Evolutionary conservation across 139 green algal species (phyloP), one percentile per base, ranked within the genome.

Genomic region (Pseudopediastrum boryanum): DNA sequence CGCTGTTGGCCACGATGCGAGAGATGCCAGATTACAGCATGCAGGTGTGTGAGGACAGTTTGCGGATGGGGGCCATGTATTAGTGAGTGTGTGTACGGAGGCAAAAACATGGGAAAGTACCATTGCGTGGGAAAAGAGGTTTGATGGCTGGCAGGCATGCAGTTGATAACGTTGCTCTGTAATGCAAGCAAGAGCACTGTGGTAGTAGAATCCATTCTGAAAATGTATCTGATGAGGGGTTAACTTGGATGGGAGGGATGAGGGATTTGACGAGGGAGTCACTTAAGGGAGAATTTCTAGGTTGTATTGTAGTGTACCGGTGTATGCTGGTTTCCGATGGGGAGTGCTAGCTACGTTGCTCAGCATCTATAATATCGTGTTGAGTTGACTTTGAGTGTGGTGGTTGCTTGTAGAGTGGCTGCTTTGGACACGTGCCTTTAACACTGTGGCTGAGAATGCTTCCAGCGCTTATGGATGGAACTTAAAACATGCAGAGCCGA

Each of bases 1-100:
- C 80, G 51, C 78, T 94, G 64, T 51, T 92, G 70, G 61, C 36
- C 6, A 74, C 73, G 39, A 77, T 90, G 62, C 48, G 54, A 23
- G 51, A 76, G 35, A 80, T 96, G 81, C 88, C 88, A 4, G 88
- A 96, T 83, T 93, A 89, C 73, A 84, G 43, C 29, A 82, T 95
- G 83, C 86, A 94, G 86, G 86, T 93, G 23, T 50, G 71, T 1
- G 52, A 10, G 16, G 31, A 48, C 1, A 2, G 19, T 33, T 7
- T 61, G 4, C 0, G 68, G 54, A 0, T 5, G 27, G 38, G 73
- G 43, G 31, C 10, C 8, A 21, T 46, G 5, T 5, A 23, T 41
- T 1, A 1, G 29, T 51, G 9, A 36, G 27, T 51, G 52, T 29
- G 39, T 58, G 46, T 76, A 23, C 4, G 3, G 59, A 16, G 38